Evolutionary conservation across 495 filamentous ascomycete genomes (phyloP).

Genomic region (Sphaerosporella brunnea): DNA sequence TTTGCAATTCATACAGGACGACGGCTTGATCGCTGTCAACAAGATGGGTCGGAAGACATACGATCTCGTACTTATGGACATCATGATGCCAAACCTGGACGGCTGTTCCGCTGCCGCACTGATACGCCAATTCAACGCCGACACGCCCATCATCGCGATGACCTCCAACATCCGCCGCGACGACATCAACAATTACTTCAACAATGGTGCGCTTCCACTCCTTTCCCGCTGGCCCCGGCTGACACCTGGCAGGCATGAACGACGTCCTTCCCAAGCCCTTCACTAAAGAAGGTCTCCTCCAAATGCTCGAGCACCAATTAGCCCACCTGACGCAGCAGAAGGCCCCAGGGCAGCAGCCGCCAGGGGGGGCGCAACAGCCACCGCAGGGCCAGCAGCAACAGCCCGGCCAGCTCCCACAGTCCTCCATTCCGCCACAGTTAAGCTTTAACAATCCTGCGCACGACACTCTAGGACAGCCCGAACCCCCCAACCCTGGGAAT

Average conservation of each 20-base stretch:
- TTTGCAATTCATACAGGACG: too few species aligned
- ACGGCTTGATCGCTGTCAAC: slow-evolving; percentile 83
- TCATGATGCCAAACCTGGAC: slow-evolving; percentile 94
- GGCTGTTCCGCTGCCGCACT: slow-evolving; percentile 87
- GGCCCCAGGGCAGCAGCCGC: not conserved
- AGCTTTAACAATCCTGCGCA: not conserved
- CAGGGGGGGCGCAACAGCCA: too few species aligned
- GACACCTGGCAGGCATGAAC: slow-evolving; percentile 64
- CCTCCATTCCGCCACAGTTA: not conserved
- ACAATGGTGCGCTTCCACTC: slow-evolving; percentile 52
- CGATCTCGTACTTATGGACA: slow-evolving; percentile 95
- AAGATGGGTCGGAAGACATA: slow-evolving; percentile 71
- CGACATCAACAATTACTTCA: slow-evolving; percentile 93
- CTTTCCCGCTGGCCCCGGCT: not conserved
- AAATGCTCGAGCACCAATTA: slow-evolving; percentile 79
- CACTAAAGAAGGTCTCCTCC: slow-evolving; percentile 82
- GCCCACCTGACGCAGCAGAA: slow-evolving; percentile 37
- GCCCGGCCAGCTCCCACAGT: not conserved
- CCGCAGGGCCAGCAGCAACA: not conserved
- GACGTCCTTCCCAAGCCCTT: slow-evolving; percentile 95
- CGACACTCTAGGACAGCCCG: not conserved
- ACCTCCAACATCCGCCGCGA: slow-evolving; percentile 95
- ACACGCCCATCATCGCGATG: slow-evolving; percentile 91
- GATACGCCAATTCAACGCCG: slow-evolving; percentile 69
- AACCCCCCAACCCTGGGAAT: slow-evolving; percentile 2